These are phyloP conservation scores for Neonectria faginata DNA, from an alignment of 2,329 filamentous ascomycete genomes.

Conservation along the genomic window DNA sequence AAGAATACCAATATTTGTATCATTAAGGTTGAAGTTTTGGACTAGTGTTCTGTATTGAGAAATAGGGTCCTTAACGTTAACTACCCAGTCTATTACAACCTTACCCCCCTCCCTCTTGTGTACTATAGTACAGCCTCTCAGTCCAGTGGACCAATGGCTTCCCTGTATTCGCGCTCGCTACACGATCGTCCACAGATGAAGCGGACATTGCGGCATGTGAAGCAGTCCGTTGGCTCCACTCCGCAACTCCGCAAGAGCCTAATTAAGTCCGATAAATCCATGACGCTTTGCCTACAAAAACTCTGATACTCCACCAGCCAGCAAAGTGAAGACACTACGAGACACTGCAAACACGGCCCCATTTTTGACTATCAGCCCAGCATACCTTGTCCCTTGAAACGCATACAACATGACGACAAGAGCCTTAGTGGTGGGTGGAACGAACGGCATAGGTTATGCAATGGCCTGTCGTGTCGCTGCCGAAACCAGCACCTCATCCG, in stretches of 20 bases:
- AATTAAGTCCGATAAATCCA: neutral
- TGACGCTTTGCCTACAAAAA: neutral
- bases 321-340: neutral
- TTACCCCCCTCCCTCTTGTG: too few species aligned
- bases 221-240: neutral
- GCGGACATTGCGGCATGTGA: too few species aligned
- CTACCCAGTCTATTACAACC: too few species aligned
- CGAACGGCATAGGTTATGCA: conserved; percentile 51
- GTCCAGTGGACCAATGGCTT: too few species aligned
- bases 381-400: neutral
- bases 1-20: too few species aligned
- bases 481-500: conserved; percentile 38
- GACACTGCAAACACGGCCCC: neutral
- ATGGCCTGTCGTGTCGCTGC: conserved; percentile 52
- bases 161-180: too few species aligned
- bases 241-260: neutral
- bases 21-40: too few species aligned
- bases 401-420: conserved; percentile 33
- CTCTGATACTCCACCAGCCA: neutral
- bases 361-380: neutral
- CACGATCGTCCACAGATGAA: too few species aligned
- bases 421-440: conserved; percentile 52
- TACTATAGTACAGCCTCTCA: too few species aligned
- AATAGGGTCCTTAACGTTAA: too few species aligned
- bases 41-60: too few species aligned